phyloP scores from a whole-genome alignment of 1,284 basidiomycete species.

The Sporisorium exsertum region DNA sequence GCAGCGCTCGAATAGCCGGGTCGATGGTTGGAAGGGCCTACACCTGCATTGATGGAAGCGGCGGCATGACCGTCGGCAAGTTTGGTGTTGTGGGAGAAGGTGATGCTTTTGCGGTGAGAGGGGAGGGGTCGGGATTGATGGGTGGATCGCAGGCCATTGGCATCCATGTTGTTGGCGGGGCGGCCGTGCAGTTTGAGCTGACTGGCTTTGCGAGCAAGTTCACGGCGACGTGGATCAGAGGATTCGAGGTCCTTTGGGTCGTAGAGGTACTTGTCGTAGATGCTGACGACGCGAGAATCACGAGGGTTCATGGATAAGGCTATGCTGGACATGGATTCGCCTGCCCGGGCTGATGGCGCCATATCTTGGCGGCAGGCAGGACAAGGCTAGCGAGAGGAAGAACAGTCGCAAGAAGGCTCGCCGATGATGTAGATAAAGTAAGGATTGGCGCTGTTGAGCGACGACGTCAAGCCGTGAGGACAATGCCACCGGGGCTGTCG shows the following conservation, averaged over 20 bases:
- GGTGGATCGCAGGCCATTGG: constrained; percentile 33
- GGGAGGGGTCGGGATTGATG: constrained; percentile 5
- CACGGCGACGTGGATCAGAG: constrained; percentile 51
- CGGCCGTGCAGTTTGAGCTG: constrained; percentile 47
- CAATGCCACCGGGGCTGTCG: background rate
- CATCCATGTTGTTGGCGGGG: constrained; percentile 41
- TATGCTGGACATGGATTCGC: constrained; percentile 45
- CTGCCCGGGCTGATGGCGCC: constrained; percentile 28
- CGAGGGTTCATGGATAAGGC: constrained; percentile 44
- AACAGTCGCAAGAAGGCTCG: background rate
- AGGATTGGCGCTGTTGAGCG: background rate
- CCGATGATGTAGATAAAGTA: background rate
- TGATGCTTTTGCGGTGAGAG: constrained; percentile 40
- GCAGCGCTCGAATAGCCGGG: constrained; percentile 9
- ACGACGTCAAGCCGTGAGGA: background rate
- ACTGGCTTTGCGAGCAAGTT: constrained; percentile 51
- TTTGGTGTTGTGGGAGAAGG: constrained; percentile 50
- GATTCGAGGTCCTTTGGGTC: constrained; percentile 55
- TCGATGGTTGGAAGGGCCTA: constrained; percentile 10
- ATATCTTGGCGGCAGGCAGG: constrained; percentile 5
- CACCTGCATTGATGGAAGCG: constrained; percentile 16
- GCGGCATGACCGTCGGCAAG: constrained; percentile 26
- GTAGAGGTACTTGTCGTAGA: constrained; percentile 62
- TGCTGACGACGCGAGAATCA: constrained; percentile 58
- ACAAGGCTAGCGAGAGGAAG: background rate